Evolutionary conservation across 768 basidiomycete genomes (phyloP).

Genomic region (Coprinellus micaceus): DNA sequence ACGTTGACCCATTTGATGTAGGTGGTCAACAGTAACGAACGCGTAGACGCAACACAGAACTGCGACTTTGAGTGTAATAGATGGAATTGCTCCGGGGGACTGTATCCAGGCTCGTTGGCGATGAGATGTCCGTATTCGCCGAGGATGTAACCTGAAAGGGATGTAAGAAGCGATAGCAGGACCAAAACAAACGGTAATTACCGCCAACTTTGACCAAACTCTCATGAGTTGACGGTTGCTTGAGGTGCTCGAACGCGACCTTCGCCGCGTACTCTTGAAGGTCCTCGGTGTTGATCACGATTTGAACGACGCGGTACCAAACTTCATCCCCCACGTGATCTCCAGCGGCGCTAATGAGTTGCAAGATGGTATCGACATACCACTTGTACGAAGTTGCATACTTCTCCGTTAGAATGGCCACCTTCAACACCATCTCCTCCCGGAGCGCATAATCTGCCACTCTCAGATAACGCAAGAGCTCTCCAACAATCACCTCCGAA

Average conservation of each 20-base stretch:
- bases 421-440: slow-evolving; percentile 99
- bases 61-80: slow-evolving; percentile 92
- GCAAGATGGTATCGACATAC: slow-evolving; percentile 98
- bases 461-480: slow-evolving; percentile 87
- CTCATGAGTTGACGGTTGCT: slow-evolving; percentile 81
- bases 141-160: slow-evolving; percentile 76
- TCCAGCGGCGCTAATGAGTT: slow-evolving; percentile 93
- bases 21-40: slow-evolving; percentile 89
- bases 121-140: slow-evolving; percentile 98
- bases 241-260: slow-evolving; percentile 87
- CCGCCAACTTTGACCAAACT: slow-evolving; percentile 95
- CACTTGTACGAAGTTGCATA: slow-evolving; percentile 97
- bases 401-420: slow-evolving; percentile 98
- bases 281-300: slow-evolving; percentile 97
- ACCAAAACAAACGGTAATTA: slow-evolving; percentile 29
- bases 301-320: slow-evolving; percentile 98
- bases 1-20: slow-evolving; percentile 99
- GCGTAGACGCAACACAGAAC: slow-evolving; percentile 87
- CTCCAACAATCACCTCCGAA: slow-evolving; percentile 92
- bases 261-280: slow-evolving; percentile 94
- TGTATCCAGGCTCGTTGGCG: slow-evolving; percentile 91
- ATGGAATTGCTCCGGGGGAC: slow-evolving; percentile 92
- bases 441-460: slow-evolving; percentile 96
- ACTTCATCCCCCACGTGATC: slow-evolving; percentile 99
- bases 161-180: not conserved